These are phyloP conservation scores for Linum usitatissimum DNA, from an alignment of 345 rosid genomes.

Conservation along the genomic window DNA sequence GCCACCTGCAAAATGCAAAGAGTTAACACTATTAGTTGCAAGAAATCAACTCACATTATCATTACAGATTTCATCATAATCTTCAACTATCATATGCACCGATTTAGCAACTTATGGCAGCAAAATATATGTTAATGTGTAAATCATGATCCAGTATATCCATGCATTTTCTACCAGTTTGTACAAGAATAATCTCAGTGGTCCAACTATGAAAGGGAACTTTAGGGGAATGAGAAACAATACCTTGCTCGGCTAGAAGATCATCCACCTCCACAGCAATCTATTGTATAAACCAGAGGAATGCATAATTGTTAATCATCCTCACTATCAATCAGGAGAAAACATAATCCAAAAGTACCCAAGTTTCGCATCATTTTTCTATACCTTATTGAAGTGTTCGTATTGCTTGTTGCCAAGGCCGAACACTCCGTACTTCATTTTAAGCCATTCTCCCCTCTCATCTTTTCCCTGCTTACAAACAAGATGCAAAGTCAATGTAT, in stretches of 20 bases:
- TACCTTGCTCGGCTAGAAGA: slow-evolving; percentile 65
- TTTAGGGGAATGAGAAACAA: slow-evolving; percentile 9
- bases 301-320: not conserved
- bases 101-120: not conserved
- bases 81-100: not conserved
- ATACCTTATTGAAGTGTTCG: slow-evolving; percentile 92
- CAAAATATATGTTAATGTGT: not conserved
- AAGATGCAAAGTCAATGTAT: slow-evolving; percentile 8
- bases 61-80: not conserved
- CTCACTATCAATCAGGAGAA: not conserved
- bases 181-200: not conserved
- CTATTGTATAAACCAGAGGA: slow-evolving; percentile 25
- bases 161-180: not conserved
- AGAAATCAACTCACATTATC: not conserved
- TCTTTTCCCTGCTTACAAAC: slow-evolving; percentile 36
- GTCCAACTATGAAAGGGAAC: not conserved
- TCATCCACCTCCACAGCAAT: slow-evolving; percentile 80
- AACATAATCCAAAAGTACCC: not conserved
- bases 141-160: too few relatives aligned
- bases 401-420: slow-evolving; percentile 96
- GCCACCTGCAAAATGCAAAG: slow-evolving; percentile 38
- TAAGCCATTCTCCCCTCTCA: slow-evolving; percentile 66
- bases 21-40: not conserved
- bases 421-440: slow-evolving; percentile 74
- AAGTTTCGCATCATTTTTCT: not conserved